Conservation (phyloP, 1,139 yeast genomes). For the Hansenula anomala region DNA sequence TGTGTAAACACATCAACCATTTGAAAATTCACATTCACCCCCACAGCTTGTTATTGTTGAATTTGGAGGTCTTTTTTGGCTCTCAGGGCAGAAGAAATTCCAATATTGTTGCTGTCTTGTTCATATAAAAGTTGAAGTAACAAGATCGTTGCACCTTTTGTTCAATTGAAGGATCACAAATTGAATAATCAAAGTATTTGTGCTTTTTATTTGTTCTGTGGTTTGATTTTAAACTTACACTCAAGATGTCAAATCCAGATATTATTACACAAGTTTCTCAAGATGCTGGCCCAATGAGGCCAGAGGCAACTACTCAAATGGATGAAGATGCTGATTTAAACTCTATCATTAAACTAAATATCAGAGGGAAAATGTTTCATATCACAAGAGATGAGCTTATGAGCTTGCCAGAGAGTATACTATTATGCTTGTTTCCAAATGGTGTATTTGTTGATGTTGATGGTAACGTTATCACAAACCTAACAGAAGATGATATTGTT, state of each 20-base stretch:
- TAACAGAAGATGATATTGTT: constrained; percentile 73
- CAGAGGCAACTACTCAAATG: constrained; percentile 16
- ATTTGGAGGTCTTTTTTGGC: too few species aligned
- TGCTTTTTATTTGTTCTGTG: too few species aligned
- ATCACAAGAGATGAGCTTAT: constrained; percentile 85
- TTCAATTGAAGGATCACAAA: too few species aligned
- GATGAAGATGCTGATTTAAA: constrained; percentile 43
- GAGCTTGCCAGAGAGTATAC: constrained; percentile 85
- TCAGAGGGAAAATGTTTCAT: constrained; percentile 59
- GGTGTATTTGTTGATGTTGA: constrained; percentile 77
- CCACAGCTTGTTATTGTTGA: too few species aligned
- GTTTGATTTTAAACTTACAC: too few species aligned
- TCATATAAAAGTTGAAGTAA: too few species aligned
- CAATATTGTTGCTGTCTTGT: too few species aligned
- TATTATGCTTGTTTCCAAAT: constrained; percentile 83
- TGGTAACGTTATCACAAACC: constrained; percentile 71
- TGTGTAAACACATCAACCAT: too few species aligned
- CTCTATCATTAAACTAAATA: constrained; percentile 58
- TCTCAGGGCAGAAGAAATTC: too few species aligned
- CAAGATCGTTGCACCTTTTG: too few species aligned
- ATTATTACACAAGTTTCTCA: constrained; percentile 65
- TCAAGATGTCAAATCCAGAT: constrained; percentile 20
- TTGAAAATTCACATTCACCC: too few species aligned
- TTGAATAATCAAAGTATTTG: too few species aligned
- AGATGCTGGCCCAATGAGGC: constrained; percentile 28